Base-by-base conservation (phyloP, 1,139 yeast genomes). In the Candida albicans region DNA sequence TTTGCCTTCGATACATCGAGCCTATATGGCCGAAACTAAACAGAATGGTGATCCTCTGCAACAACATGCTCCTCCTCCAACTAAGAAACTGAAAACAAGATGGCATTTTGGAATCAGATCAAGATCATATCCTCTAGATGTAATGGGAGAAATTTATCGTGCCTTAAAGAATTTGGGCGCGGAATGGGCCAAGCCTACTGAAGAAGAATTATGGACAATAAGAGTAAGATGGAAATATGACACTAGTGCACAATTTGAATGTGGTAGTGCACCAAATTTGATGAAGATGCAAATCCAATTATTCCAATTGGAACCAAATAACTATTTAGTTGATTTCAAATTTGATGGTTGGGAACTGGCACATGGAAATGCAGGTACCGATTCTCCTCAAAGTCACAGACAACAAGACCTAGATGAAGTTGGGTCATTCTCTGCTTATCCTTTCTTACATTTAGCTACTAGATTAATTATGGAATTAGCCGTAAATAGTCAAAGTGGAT, bases 81-180 rank as follows among this genome's bases (percentile, higher is more conserved):
- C 86, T 34, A 90, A 90, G 61, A 89, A 88, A 61, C 87, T 93
- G 53, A 93, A 89, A 64, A 89, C 96, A 8, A 82, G 96, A 66
- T 93, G 99, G 99, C 99, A 93, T 71, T 95, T 95, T 61, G 99
- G 99, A 49, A 93, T 93, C 49, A 77, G 99, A 58, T 89, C 97
- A 8, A 78, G 98, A 57, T 89, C 97, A 1, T 93, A 93, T 61
- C 99, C 99, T 31, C 73, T 93, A 53, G 99, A 93, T 63, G 99
- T 93, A 8, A 93, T 93, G 99, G 97, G 98, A 26, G 99, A 95
- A 61, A 91, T 93, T 34, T 93, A 95, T 65, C 77, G 97, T 37
- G 99, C 99, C 0, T 74, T 93, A 57, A 87, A 87, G 66, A 89
- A 88, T 57, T 72, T 95, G 44, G 98, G 97, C 3, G 98, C 99